A percentile compares a stretch with the other conserved stretches of the same genome.
Conservation (phyloP, 1,139 yeast genomes). For the Groenewaldozyma auringiensis region DNA sequence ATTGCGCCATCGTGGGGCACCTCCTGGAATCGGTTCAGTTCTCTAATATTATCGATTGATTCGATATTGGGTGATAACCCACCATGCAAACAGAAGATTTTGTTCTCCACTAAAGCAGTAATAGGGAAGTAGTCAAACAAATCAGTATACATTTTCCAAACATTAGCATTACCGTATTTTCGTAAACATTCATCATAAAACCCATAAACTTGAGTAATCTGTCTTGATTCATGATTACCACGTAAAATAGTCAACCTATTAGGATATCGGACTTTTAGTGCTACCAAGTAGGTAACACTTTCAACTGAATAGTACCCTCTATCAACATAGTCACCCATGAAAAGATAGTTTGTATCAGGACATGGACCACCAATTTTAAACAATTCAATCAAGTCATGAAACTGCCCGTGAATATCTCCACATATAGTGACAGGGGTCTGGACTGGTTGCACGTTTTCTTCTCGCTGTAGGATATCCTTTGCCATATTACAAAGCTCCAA, state of each 20-base stretch:
- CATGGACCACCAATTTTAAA: constrained; percentile 85
- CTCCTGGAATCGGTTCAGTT: constrained; percentile 83
- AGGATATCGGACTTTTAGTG: constrained; percentile 88
- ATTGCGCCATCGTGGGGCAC: constrained; percentile 99
- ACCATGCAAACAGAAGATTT: constrained; percentile 90
- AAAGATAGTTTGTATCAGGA: constrained; percentile 72
- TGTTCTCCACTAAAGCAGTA: constrained; percentile 82
- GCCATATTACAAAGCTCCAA: constrained; percentile 74
- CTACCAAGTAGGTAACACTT: constrained; percentile 66
- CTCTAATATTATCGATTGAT: constrained; percentile 80
- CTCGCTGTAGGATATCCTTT: constrained; percentile 83
- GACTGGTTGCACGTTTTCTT: constrained; percentile 90
- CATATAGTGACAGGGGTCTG: constrained; percentile 97
- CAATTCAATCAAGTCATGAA: constrained; percentile 84
- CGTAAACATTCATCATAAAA: constrained; percentile 96
- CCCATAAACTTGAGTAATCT: constrained; percentile 96
- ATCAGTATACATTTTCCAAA: constrained; percentile 74
- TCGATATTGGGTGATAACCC: constrained; percentile 93
- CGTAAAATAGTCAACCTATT: constrained; percentile 86
- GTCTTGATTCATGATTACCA: constrained; percentile 96
- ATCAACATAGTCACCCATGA: constrained; percentile 92
- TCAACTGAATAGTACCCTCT: constrained; percentile 95
- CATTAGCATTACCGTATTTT: constrained; percentile 91
- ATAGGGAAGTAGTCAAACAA: constrained; percentile 90
- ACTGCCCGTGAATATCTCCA: constrained; percentile 97